phyloP scores from a whole-genome alignment of 129 eudicot species.

The Heracleum sosnowskyi region DNA sequence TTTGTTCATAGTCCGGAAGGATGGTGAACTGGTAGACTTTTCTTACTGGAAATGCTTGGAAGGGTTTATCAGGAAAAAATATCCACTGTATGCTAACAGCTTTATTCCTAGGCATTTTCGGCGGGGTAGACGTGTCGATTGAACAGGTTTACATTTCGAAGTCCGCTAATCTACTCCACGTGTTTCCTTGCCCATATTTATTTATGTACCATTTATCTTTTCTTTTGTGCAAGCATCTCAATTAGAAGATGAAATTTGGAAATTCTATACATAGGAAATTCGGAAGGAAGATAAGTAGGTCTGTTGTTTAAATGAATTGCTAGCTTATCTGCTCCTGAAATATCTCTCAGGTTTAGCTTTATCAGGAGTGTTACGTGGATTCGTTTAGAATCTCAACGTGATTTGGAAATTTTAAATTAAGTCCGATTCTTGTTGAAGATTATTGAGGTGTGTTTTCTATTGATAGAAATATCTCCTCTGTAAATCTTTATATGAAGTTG shows the following conservation, averaged over 20 bases:
- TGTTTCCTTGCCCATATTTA: neutral
- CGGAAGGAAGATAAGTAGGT: neutral
- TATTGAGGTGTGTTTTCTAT: neutral
- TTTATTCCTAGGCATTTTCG: constrained; percentile 85
- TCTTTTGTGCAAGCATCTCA: neutral
- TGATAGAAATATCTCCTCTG: too few species aligned
- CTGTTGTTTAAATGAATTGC: neutral
- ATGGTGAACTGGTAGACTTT: constrained; percentile 76
- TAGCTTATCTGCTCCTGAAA: neutral
- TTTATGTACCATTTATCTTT: neutral
- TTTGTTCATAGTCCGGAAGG: constrained; percentile 76
- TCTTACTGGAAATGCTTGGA: constrained; percentile 98
- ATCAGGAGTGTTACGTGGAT: neutral
- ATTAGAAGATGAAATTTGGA: neutral
- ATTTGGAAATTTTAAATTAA: neutral
- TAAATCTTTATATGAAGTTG: neutral
- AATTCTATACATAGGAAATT: neutral
- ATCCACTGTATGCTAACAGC: constrained; percentile 90
- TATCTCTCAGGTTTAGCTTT: neutral
- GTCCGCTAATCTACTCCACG: neutral
- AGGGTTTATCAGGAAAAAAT: constrained; percentile 78
- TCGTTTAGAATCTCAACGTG: neutral
- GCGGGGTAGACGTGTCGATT: constrained; percentile 41
- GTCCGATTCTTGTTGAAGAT: neutral
- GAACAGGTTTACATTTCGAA: neutral